A percentile compares a stretch with the other conserved stretches of the same genome.
Conservation (phyloP, 1,139 yeast species). For the Kurtzmaniella quercitrusa region DNA sequence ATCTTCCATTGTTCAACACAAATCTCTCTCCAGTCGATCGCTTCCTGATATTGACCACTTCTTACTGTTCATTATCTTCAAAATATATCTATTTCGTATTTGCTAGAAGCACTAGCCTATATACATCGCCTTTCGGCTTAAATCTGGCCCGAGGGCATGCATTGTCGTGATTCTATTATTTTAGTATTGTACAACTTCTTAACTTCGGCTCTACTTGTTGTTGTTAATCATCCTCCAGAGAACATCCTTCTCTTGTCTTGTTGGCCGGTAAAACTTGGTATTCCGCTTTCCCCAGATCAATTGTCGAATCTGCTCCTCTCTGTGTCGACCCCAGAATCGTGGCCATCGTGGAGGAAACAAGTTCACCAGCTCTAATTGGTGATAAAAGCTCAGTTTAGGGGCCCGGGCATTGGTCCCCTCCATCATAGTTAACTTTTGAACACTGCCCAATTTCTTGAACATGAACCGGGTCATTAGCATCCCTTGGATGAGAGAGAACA, state of each 20-base stretch:
- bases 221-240: constrained; percentile 77
- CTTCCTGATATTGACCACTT: no score
- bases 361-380: background rate
- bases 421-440: constrained; percentile 68
- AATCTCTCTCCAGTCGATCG: no score
- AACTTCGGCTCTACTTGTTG: constrained; percentile 42
- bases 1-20: no score
- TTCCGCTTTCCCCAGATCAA: constrained; percentile 25
- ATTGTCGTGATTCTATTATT: no score
- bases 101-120: no score
- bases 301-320: constrained; percentile 2
- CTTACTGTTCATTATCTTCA: no score
- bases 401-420: constrained; percentile 13
- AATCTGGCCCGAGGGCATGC: no score
- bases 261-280: constrained; percentile 31
- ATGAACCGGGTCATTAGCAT: constrained; percentile 36
- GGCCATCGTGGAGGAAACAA: background rate
- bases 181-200: no score
- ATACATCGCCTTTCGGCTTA: no score
- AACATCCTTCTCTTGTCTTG: constrained; percentile 49
- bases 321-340: background rate
- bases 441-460: constrained; percentile 46
- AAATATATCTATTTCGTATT: no score
- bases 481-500: constrained; percentile 44
- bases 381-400: constrained; percentile 1